Evolutionary conservation across 805 yeast species (phyloP).

Genomic region (Candida michaelii): DNA sequence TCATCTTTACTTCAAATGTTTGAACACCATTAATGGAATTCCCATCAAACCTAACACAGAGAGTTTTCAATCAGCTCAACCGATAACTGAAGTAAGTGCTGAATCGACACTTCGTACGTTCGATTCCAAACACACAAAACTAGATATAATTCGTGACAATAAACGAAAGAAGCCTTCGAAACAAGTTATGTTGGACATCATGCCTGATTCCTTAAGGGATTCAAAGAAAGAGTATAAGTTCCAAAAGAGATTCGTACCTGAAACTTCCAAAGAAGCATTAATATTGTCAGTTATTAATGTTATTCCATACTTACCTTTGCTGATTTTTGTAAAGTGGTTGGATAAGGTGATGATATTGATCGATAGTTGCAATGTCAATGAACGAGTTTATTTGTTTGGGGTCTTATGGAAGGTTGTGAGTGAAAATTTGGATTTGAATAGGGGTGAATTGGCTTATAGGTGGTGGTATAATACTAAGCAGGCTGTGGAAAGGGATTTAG

Average conservation of each 20-base stretch:
- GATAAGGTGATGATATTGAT: constrained; percentile 39
- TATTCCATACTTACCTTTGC: constrained; percentile 51
- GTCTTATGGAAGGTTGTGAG: constrained; percentile 55
- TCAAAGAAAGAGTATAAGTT: constrained; percentile 19
- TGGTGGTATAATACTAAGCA: constrained; percentile 60
- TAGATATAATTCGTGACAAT: constrained; percentile 28
- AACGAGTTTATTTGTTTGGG: constrained; percentile 31
- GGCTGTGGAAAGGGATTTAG: constrained; percentile 3
- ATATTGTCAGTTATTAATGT: constrained; percentile 48
- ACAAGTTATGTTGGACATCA: constrained; percentile 17
- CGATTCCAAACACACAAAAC: constrained; percentile 17
- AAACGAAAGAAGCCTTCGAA: constrained; percentile 36
- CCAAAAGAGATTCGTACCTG: constrained; percentile 28
- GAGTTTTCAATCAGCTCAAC: constrained; percentile 36
- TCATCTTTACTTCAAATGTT: constrained; percentile 42
- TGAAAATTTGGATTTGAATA: constrained; percentile 56
- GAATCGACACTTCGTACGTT: constrained; percentile 33
- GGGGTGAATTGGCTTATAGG: constrained; percentile 51
- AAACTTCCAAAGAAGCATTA: constrained; percentile 49
- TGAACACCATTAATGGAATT: constrained; percentile 32
- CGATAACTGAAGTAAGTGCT: constrained; percentile 36
- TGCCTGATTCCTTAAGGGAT: constrained; percentile 8
- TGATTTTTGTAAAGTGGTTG: constrained; percentile 47
- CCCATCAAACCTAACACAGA: constrained; percentile 16
- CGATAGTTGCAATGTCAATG: constrained; percentile 24